Evolutionary conservation across 768 basidiomycete genomes (phyloP).

Genomic region (Leccinum incarnatum): DNA sequence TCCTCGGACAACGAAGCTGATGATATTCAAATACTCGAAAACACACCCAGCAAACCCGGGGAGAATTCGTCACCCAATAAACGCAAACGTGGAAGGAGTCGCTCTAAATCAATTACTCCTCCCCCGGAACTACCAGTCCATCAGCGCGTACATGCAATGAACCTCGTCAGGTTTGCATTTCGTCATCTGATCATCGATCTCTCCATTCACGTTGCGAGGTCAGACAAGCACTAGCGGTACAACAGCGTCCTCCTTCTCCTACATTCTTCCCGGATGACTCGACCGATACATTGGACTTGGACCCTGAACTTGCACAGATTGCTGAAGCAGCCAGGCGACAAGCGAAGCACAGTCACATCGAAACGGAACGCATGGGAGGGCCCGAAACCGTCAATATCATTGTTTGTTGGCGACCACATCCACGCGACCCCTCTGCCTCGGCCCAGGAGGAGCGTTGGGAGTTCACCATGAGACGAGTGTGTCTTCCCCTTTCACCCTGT

Average conservation of each 20-base stretch:
- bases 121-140: slow-evolving; percentile 60
- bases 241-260: slow-evolving; percentile 48
- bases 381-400: slow-evolving; percentile 44
- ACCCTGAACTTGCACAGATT: slow-evolving; percentile 63
- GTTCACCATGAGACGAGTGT: slow-evolving; percentile 60
- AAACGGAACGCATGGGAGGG: slow-evolving; percentile 31
- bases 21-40: slow-evolving; percentile 41
- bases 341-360: slow-evolving; percentile 22
- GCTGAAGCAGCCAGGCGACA: slow-evolving; percentile 39
- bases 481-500: slow-evolving; percentile 14
- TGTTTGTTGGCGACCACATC: slow-evolving; percentile 69
- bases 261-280: slow-evolving; percentile 41
- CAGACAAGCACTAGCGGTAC: slow-evolving; percentile 48
- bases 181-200: neutral
- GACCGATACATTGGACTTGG: slow-evolving; percentile 47
- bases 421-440: slow-evolving; percentile 41
- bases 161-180: slow-evolving; percentile 54
- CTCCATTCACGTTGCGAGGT: slow-evolving; percentile 4
- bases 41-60: slow-evolving; percentile 20
- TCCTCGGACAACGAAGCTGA: slow-evolving; percentile 47
- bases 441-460: slow-evolving; percentile 42
- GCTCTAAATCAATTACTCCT: slow-evolving; percentile 73
- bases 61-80: slow-evolving; percentile 33
- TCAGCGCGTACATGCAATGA: slow-evolving; percentile 54
- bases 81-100: slow-evolving; percentile 50